Percentiles rank a stretch among this genome's conserved stretches.
These are phyloP conservation scores for Carex parvula DNA, from an alignment of 176 grass and related monocot species.

Conservation along the genomic window DNA sequence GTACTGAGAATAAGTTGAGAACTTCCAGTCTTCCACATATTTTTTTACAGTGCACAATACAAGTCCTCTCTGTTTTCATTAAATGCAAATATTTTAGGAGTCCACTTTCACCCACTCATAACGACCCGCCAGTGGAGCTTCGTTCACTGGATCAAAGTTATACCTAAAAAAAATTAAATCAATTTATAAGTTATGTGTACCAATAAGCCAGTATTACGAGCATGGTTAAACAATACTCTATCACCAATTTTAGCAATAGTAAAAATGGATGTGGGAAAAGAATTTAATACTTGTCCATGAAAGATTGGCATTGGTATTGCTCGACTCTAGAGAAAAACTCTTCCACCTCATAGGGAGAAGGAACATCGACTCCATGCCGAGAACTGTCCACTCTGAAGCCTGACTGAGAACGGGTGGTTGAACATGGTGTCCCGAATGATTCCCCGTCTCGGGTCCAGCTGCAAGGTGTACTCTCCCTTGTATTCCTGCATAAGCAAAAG, in stretches of 20 bases:
- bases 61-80: constrained; percentile 1
- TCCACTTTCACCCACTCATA: constrained; percentile 44
- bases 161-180: constrained; percentile 29
- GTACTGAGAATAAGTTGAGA: background rate
- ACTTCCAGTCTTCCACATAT: constrained; percentile 1
- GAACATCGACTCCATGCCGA: constrained; percentile 1
- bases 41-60: constrained; percentile 11
- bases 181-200: background rate
- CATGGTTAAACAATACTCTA: background rate
- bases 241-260: background rate
- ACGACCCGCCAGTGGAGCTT: constrained; percentile 30
- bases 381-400: constrained; percentile 10
- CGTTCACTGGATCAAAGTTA: constrained; percentile 46
- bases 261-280: background rate
- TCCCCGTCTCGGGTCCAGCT: constrained; percentile 32
- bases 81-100: constrained; percentile 22
- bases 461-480: constrained; percentile 45
- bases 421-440: constrained; percentile 28
- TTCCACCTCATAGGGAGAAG: constrained; percentile 36
- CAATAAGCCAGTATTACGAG: background rate
- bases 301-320: constrained; percentile 37
- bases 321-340: constrained; percentile 38
- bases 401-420: constrained; percentile 27
- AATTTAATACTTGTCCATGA: constrained; percentile 34
- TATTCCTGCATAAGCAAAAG: constrained; percentile 24